Base-by-base conservation (phyloP, 163 green algal genomes). In the Scenedesmus sp. region DNA sequence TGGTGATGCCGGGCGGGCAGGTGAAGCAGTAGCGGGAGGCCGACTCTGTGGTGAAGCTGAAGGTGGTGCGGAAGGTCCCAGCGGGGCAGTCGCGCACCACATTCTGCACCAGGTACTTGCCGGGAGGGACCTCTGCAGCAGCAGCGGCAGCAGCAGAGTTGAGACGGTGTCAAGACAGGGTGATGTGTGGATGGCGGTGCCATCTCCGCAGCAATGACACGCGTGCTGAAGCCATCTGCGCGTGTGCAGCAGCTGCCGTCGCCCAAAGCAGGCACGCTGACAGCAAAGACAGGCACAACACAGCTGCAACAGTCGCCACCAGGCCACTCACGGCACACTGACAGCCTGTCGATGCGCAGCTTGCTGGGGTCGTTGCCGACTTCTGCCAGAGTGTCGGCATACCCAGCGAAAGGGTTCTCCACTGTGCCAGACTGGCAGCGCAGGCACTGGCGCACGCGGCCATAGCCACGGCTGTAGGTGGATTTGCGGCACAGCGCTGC, bases 71-170 rank as follows among this genome's bases (percentile, higher is more conserved):
- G 61, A 81, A 89, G 40, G 30, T 89, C 3, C 61, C 59, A 42
- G 40, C 24, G 9, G 83, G 83, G 85, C 85, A 89, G 30, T 68
- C 68, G 3, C 85, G 65, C 26, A 89, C 85, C 20, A 89, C 85
- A 33, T 89, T 89, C 85, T 89, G 85, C 22, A 65, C 42, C 13
- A 89, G 59, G 44, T 89, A 89, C 5, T 68, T n/a, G 3, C 85
- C 85, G 0, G 43, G 4, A 4, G 68, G 68, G 0, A 89, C 84
- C 84, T 88, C 83, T 88, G 83, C 83, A 80, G 53, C 30, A 49
- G 65, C 65, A 76, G 65, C 20, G n/a, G 56, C 20, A 70, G 46
- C 78, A 83, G 72, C 18, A 81, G 33, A 81, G 72, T 10, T n/a
- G 44, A 26, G 44, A 22, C 72, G 42, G 33, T 49, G 26, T 37